Conservation (phyloP, 1,284 basidiomycete genomes). For the Boletus mariae region DNA sequence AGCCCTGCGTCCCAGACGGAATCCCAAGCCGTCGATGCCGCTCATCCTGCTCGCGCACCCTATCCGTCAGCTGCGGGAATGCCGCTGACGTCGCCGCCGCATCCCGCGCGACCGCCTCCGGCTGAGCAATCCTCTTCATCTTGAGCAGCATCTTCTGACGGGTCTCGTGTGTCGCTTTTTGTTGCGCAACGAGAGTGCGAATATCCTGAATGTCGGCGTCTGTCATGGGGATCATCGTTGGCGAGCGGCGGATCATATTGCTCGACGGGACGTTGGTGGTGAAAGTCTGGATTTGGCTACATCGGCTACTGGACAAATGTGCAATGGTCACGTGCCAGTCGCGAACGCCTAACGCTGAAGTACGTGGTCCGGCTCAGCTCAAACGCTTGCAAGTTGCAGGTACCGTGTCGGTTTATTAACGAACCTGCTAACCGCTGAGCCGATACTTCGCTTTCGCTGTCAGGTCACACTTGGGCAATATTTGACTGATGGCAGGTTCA, state of each 20-base stretch:
- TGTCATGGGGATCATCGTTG: constrained; percentile 32
- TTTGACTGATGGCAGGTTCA: constrained; percentile 13
- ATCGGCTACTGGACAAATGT: no score
- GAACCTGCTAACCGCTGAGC: not conserved
- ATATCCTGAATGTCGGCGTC: constrained; percentile 26
- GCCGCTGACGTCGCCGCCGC: constrained; percentile 9
- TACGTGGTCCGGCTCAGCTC: no score
- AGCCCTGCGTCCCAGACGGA: constrained; percentile 29
- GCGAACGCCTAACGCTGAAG: no score
- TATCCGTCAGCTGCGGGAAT: constrained; percentile 37
- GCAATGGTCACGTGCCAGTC: no score
- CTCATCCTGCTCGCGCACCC: constrained; percentile 31
- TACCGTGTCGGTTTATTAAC: no score
- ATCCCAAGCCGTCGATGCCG: constrained; percentile 41
- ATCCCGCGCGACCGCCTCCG: no score
- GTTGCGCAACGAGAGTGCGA: constrained; percentile 54
- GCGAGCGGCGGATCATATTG: constrained; percentile 68
- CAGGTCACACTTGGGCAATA: not conserved
- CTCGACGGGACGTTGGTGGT: no score
- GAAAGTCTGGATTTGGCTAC: no score
- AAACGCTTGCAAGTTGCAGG: not conserved
- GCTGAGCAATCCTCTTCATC: no score
- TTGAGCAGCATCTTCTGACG: constrained; percentile 26
- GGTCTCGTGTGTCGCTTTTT: constrained; percentile 44
- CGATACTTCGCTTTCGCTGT: not conserved